These are phyloP conservation scores for Diaporthe vexans DNA, from an alignment of 2,329 filamentous ascomycete genomes.

Conservation along the genomic window DNA sequence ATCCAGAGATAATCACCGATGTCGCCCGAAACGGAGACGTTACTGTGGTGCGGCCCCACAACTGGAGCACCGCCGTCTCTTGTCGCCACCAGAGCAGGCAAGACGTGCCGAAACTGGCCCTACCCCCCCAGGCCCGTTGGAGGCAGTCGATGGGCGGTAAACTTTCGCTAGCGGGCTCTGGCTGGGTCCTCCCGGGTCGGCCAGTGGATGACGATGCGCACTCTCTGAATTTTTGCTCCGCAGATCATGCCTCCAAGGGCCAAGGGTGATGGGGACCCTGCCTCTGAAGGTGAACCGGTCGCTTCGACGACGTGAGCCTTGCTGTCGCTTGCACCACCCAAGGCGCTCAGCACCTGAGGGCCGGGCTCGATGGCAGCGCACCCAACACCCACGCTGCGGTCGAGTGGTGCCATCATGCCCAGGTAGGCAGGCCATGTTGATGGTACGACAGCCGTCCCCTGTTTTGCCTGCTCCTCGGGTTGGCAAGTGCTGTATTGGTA, in stretches of 20 bases:
- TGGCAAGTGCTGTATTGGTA: slow-evolving; percentile 33
- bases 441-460: slow-evolving; percentile 26
- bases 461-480: slow-evolving; percentile 9
- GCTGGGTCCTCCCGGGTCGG: slow-evolving; percentile 30
- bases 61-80: slow-evolving; percentile 40
- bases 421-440: slow-evolving; percentile 15
- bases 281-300: neutral
- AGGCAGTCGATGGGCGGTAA: slow-evolving; percentile 31
- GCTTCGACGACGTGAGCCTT: slow-evolving; percentile 12
- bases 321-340: slow-evolving; percentile 5
- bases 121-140: slow-evolving; percentile 18
- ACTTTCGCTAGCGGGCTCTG: slow-evolving; percentile 35
- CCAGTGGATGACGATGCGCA: slow-evolving; percentile 36
- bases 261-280: neutral
- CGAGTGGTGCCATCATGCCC: slow-evolving; percentile 35
- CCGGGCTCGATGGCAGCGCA: slow-evolving; percentile 27
- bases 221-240: slow-evolving; percentile 33
- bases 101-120: slow-evolving; percentile 28
- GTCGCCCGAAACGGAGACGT: slow-evolving; percentile 50
- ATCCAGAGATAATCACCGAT: slow-evolving; percentile 66
- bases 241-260: slow-evolving; percentile 24
- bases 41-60: slow-evolving; percentile 38
- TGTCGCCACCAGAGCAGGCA: slow-evolving; percentile 35
- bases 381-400: slow-evolving; percentile 8
- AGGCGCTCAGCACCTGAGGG: slow-evolving; percentile 12